A percentile compares a stretch with the other conserved stretches of the same genome.
Conservation (phyloP, 2,329 filamentous ascomycete genomes). For the Sclerotinia trifoliorum region DNA sequence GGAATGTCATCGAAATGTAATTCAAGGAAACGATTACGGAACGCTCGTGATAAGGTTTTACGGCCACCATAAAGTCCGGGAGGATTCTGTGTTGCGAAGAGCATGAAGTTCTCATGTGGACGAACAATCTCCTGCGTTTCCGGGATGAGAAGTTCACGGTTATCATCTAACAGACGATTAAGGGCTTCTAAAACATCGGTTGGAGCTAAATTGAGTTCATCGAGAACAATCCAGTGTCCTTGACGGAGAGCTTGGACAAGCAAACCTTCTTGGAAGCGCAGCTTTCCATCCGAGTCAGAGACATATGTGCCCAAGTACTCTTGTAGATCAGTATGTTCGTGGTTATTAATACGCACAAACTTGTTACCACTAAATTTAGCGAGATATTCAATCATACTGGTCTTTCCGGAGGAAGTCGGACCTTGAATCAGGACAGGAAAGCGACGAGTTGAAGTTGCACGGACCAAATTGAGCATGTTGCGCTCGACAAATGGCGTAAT, state of each 20-base stretch:
- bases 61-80: slow-evolving; percentile 92
- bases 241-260: slow-evolving; percentile 88
- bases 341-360: slow-evolving; percentile 98
- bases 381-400: slow-evolving; percentile 98
- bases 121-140: slow-evolving; percentile 93
- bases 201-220: slow-evolving; percentile 94
- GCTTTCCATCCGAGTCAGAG: slow-evolving; percentile 77
- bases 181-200: slow-evolving; percentile 96
- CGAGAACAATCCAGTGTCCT: slow-evolving; percentile 96
- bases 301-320: slow-evolving; percentile 96
- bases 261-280: slow-evolving; percentile 90
- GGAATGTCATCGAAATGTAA: slow-evolving; percentile 98
- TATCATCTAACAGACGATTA: slow-evolving; percentile 94
- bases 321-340: slow-evolving; percentile 97
- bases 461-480: slow-evolving; percentile 90
- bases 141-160: slow-evolving; percentile 89
- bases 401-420: slow-evolving; percentile 96
- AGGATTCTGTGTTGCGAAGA: slow-evolving; percentile 97
- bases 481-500: slow-evolving; percentile 93
- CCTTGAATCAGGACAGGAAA: slow-evolving; percentile 96
- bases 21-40: slow-evolving; percentile 95
- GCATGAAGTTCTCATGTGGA: slow-evolving; percentile 92
- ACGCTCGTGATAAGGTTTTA: slow-evolving; percentile 89
- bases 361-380: slow-evolving; percentile 96
- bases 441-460: slow-evolving; percentile 85